Evolutionary conservation across 352 stramenopile genomes (phyloP).

Genomic region (Globisporangium nagaii): DNA sequence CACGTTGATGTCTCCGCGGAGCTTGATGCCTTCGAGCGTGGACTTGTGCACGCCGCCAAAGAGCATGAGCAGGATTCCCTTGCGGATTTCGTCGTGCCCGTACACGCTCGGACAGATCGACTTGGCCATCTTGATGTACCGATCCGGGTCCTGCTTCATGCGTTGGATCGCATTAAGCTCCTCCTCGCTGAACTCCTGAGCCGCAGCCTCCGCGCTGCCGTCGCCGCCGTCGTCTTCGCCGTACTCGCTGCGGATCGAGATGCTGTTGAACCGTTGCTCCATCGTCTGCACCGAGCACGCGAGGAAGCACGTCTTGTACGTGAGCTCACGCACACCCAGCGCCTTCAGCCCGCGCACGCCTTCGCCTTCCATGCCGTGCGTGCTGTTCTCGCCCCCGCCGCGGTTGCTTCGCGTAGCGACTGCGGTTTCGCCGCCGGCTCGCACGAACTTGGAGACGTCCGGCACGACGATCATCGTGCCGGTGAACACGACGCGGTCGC

Average conservation of each 20-base stretch:
- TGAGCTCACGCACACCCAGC: conserved; percentile 96
- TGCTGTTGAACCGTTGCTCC: conserved; percentile 84
- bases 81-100: conserved; percentile 93
- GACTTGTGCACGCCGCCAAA: conserved; percentile 98
- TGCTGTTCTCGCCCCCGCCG: conserved; percentile 58
- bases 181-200: conserved; percentile 89
- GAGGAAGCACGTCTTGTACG: conserved; percentile 97
- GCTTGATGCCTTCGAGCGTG: conserved; percentile 95
- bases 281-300: conserved; percentile 92
- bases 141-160: conserved; percentile 88
- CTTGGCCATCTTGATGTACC: conserved; percentile 92
- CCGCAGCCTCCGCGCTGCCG: conserved; percentile 17
- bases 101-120: conserved; percentile 97
- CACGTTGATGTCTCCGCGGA: conserved; percentile 99
- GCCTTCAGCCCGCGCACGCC: conserved; percentile 94
- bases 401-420: conserved; percentile 38
- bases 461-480: conserved; percentile 95
- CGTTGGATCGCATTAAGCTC: conserved; percentile 90
- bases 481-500: conserved; percentile 94
- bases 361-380: conserved; percentile 79
- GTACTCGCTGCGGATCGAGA: conserved; percentile 79
- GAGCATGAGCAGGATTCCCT: conserved; percentile 96
- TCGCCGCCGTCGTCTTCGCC: conserved; percentile 39
- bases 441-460: conserved; percentile 90
- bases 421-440: conserved; percentile 59